A percentile compares a stretch with the other conserved stretches of the same genome.
Evolutionary conservation across 2,329 filamentous ascomycete genomes (phyloP).

Genomic region (Neopestalotiopsis sp.): DNA sequence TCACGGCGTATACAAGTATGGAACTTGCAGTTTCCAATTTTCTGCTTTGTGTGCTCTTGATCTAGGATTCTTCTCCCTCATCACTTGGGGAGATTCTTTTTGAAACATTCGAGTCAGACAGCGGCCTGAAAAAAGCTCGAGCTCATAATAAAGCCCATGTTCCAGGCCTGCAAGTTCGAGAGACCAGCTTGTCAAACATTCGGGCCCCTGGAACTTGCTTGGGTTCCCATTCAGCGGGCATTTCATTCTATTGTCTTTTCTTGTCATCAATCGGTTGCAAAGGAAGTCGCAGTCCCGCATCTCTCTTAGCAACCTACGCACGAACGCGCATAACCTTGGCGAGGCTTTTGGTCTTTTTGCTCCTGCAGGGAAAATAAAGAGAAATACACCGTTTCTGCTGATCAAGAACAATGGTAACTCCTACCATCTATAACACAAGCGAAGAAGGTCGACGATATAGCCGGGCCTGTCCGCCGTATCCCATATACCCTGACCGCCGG

Average conservation of each 20-base stretch:
- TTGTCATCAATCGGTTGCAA: slow-evolving; percentile 30
- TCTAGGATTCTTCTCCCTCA: slow-evolving; percentile 27
- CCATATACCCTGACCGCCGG: slow-evolving; percentile 43
- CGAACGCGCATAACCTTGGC: slow-evolving; percentile 8
- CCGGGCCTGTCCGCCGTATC: slow-evolving; percentile 44
- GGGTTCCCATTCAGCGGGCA: slow-evolving; percentile 21
- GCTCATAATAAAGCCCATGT: slow-evolving; percentile 32
- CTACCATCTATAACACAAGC: slow-evolving; percentile 42
- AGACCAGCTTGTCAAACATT: slow-evolving; percentile 20
- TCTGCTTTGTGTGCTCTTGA: slow-evolving; percentile 6
- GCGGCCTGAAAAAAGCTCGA: slow-evolving; percentile 33
- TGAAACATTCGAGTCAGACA: slow-evolving; percentile 43
- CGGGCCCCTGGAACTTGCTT: slow-evolving; percentile 17
- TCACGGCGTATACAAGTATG: slow-evolving; percentile 40
- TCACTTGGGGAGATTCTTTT: slow-evolving; percentile 31
- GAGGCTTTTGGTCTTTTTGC: slow-evolving; percentile 17
- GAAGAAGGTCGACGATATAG: slow-evolving; percentile 47
- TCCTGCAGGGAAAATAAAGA: not conserved
- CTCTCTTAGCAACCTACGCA: slow-evolving; percentile 20
- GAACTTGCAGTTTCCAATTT: slow-evolving; percentile 35
- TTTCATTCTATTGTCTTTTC: slow-evolving; percentile 15
- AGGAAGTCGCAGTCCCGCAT: slow-evolving; percentile 31
- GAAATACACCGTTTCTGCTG: slow-evolving; percentile 13
- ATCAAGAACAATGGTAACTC: slow-evolving; percentile 46
- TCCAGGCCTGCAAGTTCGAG: slow-evolving; percentile 27